A percentile compares a stretch with the other conserved stretches of the same genome.
Conservation (phyloP, 2,329 filamentous ascomycete genomes). For the Colletotrichum limetticola region DNA sequence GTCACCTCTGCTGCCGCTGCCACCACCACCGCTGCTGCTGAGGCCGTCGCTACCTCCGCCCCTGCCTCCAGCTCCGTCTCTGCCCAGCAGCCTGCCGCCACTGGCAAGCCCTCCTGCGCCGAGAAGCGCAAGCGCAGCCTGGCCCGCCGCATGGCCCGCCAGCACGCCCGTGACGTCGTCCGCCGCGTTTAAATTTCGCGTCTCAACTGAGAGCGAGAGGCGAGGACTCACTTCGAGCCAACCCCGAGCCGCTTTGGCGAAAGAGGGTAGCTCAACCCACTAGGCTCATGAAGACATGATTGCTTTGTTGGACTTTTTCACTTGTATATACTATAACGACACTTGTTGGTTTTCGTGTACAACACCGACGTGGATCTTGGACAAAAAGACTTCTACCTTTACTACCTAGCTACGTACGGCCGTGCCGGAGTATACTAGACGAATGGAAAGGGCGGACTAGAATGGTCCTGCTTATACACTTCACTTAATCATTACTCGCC, state of each 20-base stretch:
- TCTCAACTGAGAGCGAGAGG: not conserved
- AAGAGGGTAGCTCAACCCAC: not conserved
- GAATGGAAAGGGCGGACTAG: conserved; percentile 29
- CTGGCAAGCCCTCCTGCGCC: conserved; percentile 15
- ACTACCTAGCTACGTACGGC: conserved; percentile 8
- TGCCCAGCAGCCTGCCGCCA: conserved; percentile 4
- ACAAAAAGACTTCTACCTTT: conserved; percentile 12
- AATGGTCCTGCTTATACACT: conserved; percentile 18
- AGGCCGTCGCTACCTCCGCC: conserved; percentile 5
- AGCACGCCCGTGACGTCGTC: conserved; percentile 34
- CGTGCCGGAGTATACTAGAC: conserved; percentile 22
- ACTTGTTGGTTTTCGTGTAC: conserved; percentile 23
- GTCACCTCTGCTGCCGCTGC: conserved; percentile 38
- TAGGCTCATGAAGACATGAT: conserved; percentile 16
- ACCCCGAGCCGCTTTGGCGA: not conserved
- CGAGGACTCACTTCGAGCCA: not conserved
- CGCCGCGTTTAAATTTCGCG: conserved; percentile 4
- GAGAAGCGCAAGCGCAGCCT: conserved; percentile 35
- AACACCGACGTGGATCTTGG: conserved; percentile 11
- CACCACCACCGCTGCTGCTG: conserved; percentile 36
- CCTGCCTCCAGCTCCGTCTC: not conserved
- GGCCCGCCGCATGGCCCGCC: conserved; percentile 32
- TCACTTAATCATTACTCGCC: not conserved
- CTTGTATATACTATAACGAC: conserved; percentile 27
- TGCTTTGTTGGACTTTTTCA: conserved; percentile 30